These are phyloP conservation scores for Aspergillus persii DNA, from an alignment of 2,329 filamentous ascomycete species.

Conservation along the genomic window DNA sequence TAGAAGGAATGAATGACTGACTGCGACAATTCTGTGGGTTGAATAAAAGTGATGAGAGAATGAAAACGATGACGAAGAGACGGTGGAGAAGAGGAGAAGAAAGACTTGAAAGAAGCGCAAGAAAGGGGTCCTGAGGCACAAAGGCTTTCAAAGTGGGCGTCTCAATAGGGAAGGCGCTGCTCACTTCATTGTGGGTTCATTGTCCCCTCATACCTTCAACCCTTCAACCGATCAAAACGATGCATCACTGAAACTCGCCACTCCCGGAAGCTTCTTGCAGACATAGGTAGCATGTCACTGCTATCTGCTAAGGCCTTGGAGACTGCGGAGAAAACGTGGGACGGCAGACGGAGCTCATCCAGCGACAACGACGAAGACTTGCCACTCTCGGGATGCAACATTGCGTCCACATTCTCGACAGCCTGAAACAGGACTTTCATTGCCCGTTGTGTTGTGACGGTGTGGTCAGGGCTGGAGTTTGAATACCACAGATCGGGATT, in stretches of 20 bases:
- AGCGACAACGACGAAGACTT: constrained; percentile 42
- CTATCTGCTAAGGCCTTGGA: constrained; percentile 37
- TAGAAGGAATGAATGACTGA: neutral
- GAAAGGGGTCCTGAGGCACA: neutral
- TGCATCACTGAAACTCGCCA: constrained; percentile 56
- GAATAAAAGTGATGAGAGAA: neutral
- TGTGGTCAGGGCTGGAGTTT: constrained; percentile 37
- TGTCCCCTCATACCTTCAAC: constrained; percentile 4
- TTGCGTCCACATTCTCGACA: constrained; percentile 29
- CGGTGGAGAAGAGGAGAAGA: neutral
- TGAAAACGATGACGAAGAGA: neutral
- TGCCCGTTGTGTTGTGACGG: constrained; percentile 44
- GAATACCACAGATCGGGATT: constrained; percentile 59
- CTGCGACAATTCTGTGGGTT: neutral
- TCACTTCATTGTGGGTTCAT: neutral
- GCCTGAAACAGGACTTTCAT: constrained; percentile 58
- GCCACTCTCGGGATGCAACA: constrained; percentile 37
- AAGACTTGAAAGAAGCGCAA: neutral
- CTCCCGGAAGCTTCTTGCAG: constrained; percentile 52
- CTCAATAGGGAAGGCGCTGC: constrained; percentile 1
- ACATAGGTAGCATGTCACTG: constrained; percentile 47
- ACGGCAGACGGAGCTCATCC: constrained; percentile 49
- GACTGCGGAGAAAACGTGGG: constrained; percentile 39
- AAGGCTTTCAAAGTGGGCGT: neutral
- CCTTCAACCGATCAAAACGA: constrained; percentile 39